These are phyloP conservation scores for Triticum monococcum DNA, from an alignment of 176 grass and related monocot species.

Conservation along the genomic window DNA sequence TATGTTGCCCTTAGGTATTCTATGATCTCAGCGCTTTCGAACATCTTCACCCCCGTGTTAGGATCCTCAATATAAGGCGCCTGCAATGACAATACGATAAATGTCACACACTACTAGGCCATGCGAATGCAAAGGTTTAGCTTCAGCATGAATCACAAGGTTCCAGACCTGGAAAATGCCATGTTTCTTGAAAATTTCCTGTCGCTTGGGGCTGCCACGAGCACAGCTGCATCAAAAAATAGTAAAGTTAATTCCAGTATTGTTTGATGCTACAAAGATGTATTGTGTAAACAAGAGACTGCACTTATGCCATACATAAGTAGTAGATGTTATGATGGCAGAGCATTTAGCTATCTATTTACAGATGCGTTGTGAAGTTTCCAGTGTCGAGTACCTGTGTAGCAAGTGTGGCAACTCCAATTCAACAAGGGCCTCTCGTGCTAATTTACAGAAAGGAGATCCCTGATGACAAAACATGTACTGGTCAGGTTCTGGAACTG, in stretches of 20 bases:
- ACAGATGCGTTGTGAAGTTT: background rate
- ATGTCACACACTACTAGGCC: background rate
- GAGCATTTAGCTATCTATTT: background rate
- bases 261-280: background rate
- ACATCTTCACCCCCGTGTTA: slow-evolving; percentile 92
- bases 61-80: slow-evolving; percentile 88
- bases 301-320: background rate
- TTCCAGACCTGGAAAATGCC: slow-evolving; percentile 65
- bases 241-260: background rate
- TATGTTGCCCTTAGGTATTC: slow-evolving; percentile 76
- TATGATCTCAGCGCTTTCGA: slow-evolving; percentile 82
- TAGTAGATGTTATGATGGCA: background rate
- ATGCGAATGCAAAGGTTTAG: background rate
- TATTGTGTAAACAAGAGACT: background rate
- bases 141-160: background rate
- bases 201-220: slow-evolving; percentile 69
- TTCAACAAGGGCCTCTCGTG: slow-evolving; percentile 77
- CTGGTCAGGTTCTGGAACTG: slow-evolving; percentile 5
- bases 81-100: slow-evolving; percentile 31
- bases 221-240: slow-evolving; percentile 45
- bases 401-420: slow-evolving; percentile 87
- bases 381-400: slow-evolving; percentile 48
- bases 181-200: slow-evolving; percentile 67
- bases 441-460: slow-evolving; percentile 95
- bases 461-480: slow-evolving; percentile 36